These are phyloP conservation scores for Favolaschia claudopus DNA, from an alignment of 768 basidiomycete genomes.

Conservation along the genomic window DNA sequence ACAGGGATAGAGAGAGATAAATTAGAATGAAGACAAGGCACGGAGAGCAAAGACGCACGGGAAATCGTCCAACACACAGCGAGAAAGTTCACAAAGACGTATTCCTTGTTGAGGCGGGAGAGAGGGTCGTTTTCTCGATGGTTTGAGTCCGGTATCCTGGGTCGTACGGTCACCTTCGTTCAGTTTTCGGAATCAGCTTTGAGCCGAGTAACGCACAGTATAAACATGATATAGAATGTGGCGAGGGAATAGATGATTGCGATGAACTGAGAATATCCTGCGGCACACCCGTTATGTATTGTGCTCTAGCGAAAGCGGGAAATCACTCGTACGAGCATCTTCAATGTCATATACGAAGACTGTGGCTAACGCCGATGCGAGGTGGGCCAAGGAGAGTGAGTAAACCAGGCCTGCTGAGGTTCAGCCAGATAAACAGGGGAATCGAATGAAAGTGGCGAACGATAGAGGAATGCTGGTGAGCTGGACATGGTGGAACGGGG, in stretches of 20 bases:
- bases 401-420: constrained; percentile 1
- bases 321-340: constrained; percentile 13
- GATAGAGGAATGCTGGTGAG: no score
- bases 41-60: no score
- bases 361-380: constrained; percentile 14
- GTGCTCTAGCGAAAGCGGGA: neutral
- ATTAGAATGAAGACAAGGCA: neutral
- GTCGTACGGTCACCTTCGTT: neutral
- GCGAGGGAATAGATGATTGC: constrained; percentile 13
- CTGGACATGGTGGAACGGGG: no score
- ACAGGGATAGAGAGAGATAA: neutral
- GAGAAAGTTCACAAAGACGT: constrained; percentile 24
- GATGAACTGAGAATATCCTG: constrained; percentile 24
- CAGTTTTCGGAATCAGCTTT: neutral
- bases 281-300: no score
- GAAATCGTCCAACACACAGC: constrained; percentile 20
- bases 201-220: constrained; percentile 6
- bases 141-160: constrained; percentile 15
- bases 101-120: constrained; percentile 23
- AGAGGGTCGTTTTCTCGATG: constrained; percentile 14
- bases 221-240: constrained; percentile 22
- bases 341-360: constrained; percentile 24
- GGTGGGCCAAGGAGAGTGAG: constrained; percentile 8
- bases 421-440: neutral
- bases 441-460: no score